phyloP scores from a whole-genome alignment of 495 filamentous ascomycete genomes.

The Rostrohypoxylon terebratum region DNA sequence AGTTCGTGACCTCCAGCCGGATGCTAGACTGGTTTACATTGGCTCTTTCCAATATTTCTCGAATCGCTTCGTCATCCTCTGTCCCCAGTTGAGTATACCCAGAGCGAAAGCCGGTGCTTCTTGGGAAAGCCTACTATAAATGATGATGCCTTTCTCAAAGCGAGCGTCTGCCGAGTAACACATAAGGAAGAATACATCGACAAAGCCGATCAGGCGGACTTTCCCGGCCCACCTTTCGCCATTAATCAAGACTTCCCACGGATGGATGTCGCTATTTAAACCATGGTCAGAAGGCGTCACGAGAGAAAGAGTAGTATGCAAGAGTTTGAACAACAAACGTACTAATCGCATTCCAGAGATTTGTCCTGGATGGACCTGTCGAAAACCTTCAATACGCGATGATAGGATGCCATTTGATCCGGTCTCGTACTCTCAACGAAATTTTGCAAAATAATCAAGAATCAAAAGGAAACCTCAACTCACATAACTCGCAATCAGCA shows the following conservation, averaged over 20 bases:
- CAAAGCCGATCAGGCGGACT: constrained; percentile 56
- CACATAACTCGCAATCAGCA: constrained; percentile 1
- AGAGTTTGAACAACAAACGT: constrained; percentile 11
- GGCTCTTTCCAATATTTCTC: constrained; percentile 43
- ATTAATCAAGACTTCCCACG: constrained; percentile 58
- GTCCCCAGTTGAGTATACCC: neutral
- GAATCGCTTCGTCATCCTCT: constrained; percentile 56
- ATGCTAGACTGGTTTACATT: constrained; percentile 37
- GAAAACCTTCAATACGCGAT: constrained; percentile 56
- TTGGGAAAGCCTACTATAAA: constrained; percentile 51
- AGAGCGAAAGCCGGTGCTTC: neutral
- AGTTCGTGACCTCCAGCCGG: constrained; percentile 40
- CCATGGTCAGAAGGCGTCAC: constrained; percentile 11
- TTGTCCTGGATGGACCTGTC: constrained; percentile 53
- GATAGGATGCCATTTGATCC: constrained; percentile 55
- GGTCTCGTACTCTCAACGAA: neutral
- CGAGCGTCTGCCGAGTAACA: constrained; percentile 55
- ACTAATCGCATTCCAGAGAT: constrained; percentile 56
- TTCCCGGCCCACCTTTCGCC: constrained; percentile 55
- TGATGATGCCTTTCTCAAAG: constrained; percentile 55
- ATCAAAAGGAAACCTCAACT: neutral
- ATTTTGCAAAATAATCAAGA: neutral
- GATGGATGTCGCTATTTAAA: constrained; percentile 53
- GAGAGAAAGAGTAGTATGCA: neutral
- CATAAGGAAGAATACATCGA: constrained; percentile 58